Conservation (phyloP, 306 rosid species). For the Fragaria nilgerrensis region DNA sequence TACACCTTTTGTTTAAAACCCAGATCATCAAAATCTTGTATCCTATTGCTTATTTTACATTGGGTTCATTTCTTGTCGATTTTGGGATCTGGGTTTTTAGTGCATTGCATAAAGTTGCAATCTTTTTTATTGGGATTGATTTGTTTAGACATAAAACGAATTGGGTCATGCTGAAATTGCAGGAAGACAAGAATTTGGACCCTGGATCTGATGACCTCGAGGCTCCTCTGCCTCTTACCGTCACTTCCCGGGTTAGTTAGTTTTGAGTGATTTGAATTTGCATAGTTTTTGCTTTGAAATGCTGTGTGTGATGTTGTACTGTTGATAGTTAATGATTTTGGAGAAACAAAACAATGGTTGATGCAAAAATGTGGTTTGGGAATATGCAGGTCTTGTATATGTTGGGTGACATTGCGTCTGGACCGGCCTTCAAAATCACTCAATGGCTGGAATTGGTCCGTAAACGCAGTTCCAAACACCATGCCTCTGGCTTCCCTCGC, state of each 20-base stretch:
- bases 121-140: neutral
- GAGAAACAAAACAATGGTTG: neutral
- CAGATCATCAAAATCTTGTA: neutral
- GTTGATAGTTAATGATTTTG: neutral
- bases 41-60: neutral
- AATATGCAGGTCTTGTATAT: slow-evolving; percentile 68
- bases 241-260: slow-evolving; percentile 66
- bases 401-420: slow-evolving; percentile 86
- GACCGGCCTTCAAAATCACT: slow-evolving; percentile 74
- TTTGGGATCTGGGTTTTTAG: slow-evolving; percentile 23
- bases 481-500: slow-evolving; percentile 70
- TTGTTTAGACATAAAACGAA: neutral
- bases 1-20: neutral
- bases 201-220: slow-evolving; percentile 49
- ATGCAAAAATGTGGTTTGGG: slow-evolving; percentile 2
- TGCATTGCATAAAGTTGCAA: slow-evolving; percentile 5
- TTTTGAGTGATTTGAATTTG: neutral
- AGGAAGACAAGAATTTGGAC: slow-evolving; percentile 47
- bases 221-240: slow-evolving; percentile 70
- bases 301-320: neutral
- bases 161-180: slow-evolving; percentile 32
- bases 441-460: slow-evolving; percentile 96
- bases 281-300: neutral
- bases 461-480: slow-evolving; percentile 56
- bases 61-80: neutral